Evolutionary conservation across 1,284 basidiomycete species (phyloP), one percentile per base, ranked within the genome.

Genomic region (Porphyrellus sp.): DNA sequence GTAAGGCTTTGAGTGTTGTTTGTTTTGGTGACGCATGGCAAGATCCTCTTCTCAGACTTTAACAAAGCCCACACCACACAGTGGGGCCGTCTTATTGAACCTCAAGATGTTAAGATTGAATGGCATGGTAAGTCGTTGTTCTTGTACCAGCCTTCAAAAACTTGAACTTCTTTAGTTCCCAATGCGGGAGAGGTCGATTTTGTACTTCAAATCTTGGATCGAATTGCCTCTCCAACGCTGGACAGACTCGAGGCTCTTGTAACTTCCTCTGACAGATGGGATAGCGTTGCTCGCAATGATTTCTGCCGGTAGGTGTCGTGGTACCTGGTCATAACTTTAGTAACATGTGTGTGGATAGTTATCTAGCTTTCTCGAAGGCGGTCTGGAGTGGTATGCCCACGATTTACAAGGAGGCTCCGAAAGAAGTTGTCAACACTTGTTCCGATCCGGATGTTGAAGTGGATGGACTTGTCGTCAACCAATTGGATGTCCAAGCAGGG

Each of bases 11-110:
- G 53, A 11, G 8, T 18, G 33, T 42, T 46, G 24, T 6, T 45
- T n/a, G 8, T 53, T 21, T 13, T 49, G 25, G 33, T 48, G 31
- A 23, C 13, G 13, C 24, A n/a, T 31, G 9, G 1, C 47, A 33
- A 49, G 33, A 4, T 40, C 4, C 2, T 54, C 30, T 24, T 37
- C 35, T 27, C 56, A 87, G 91, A 80, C 45, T 92, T 94, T 65
- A 78, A 88, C 57, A 74, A 73, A 43, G 79, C 83, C 54, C 89
- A 94, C 62, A 87, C 86, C 55, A 72, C 81, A 9, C 79, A 85
- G 53, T 98, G 95, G 94, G 95, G 95, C 25, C 83, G 82, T 56
- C 73, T 91, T 52, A 94, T 90, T 71, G 82, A 89, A 51, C 76
- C 86, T 8, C 79, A 86, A 58, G 89, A 97, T 49, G 86, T 94